Percentiles rank a stretch among this genome's conserved stretches.
Evolutionary conservation across 352 stramenopile genomes (phyloP).

Genomic region (Phytophthora idaei): DNA sequence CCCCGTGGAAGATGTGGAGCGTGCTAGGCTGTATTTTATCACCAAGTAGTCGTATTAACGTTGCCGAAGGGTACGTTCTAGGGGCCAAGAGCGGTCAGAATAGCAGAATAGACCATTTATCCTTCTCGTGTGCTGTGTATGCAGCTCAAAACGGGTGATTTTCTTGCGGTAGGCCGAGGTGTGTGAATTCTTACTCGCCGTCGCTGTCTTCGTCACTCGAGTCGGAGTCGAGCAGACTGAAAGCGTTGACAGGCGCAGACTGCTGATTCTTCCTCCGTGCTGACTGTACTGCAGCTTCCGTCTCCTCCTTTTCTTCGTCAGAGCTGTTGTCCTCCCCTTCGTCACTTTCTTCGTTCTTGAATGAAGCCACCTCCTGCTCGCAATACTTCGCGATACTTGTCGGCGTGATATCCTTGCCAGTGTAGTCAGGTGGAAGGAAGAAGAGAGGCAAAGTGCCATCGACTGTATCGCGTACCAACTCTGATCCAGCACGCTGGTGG

Average conservation of each 20-base stretch:
- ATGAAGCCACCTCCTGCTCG: conserved; percentile 26
- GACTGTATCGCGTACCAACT: conserved; percentile 83
- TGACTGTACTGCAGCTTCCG: conserved; percentile 20
- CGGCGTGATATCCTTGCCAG: conserved; percentile 51
- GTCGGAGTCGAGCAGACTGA: conserved; percentile 83
- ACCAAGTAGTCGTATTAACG: conserved; percentile 22
- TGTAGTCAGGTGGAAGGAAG: conserved; percentile 82
- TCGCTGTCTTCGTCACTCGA: conserved; percentile 83
- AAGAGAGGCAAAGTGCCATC: conserved; percentile 84
- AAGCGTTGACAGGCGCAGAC: conserved; percentile 71
- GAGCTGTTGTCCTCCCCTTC: conserved; percentile 23
- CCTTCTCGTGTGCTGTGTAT: neutral
- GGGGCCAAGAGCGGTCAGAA: neutral
- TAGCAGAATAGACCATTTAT: conserved; percentile 23
- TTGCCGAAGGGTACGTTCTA: no score
- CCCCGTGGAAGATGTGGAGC: conserved; percentile 56
- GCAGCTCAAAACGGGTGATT: conserved; percentile 10
- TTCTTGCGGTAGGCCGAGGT: neutral
- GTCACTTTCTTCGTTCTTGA: conserved; percentile 16
- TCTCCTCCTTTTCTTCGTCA: conserved; percentile 31
- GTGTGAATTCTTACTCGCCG: conserved; percentile 28
- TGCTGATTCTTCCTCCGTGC: conserved; percentile 16
- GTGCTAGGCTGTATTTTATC: conserved; percentile 68
- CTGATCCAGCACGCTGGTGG: conserved; percentile 78
- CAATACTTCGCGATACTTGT: conserved; percentile 45